Conservation (phyloP, 2,329 filamentous ascomycete genomes). For the Xylariomycetidae sp. region DNA sequence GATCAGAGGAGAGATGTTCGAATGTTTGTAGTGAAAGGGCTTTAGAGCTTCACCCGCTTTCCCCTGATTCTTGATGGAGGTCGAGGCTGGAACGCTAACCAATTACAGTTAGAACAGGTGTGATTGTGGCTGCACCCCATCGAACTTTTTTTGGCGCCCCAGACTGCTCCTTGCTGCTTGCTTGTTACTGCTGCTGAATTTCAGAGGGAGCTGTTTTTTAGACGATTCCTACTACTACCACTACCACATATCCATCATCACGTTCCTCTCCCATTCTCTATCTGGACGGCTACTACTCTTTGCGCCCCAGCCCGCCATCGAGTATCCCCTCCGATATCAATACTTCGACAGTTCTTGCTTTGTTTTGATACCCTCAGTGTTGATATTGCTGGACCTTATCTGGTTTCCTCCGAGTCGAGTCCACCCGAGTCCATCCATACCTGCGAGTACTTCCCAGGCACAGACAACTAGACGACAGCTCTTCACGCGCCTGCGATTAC, state of each 20-base stretch:
- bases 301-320: neutral
- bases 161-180: too few relatives aligned
- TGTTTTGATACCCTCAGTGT: constrained; percentile 13
- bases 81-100: too few relatives aligned
- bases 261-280: constrained; percentile 1
- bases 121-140: constrained; percentile 5
- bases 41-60: too few relatives aligned
- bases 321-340: constrained; percentile 5
- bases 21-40: too few relatives aligned
- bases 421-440: too few relatives aligned
- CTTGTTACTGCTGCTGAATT: constrained; percentile 6
- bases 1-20: too few relatives aligned
- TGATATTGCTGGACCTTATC: constrained; percentile 10
- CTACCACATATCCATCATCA: neutral
- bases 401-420: too few relatives aligned
- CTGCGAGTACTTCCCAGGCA: too few relatives aligned
- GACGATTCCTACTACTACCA: neutral
- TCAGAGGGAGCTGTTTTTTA: neutral
- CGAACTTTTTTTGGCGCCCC: constrained; percentile 3
- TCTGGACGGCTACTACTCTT: neutral
- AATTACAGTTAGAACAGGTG: neutral
- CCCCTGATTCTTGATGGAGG: too few relatives aligned
- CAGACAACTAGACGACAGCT: too few relatives aligned
- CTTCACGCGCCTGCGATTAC: constrained; percentile 8
- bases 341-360: constrained; percentile 15